Base-by-base conservation (phyloP, 192 early-diverging fungal genomes). In the Podila horticola region DNA sequence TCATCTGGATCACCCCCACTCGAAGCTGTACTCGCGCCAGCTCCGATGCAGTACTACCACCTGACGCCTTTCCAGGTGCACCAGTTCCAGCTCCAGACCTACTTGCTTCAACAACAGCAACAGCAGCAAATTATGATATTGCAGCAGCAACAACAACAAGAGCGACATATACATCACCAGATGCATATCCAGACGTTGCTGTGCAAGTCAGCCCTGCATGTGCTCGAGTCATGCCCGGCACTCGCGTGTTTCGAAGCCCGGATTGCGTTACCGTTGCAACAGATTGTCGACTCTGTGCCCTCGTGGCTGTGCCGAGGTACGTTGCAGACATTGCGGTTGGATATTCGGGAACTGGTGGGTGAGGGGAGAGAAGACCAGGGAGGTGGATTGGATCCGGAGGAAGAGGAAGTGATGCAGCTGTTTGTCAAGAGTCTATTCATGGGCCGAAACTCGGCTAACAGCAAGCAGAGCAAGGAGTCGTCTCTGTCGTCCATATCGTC, bases 341-440 rank as follows among this genome's bases (percentile, higher is more conserved):
- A 77, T n/a, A 61, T 77, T 22, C 58, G 66, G 30, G 74, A 77
- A 24, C 36, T 77, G 19, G 61, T 69, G 9, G 74, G 41, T 45
- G 41, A 45, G 12, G 41, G 11, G 41, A 45, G 41, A 45, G 41
- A 17, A 45, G 41, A 17, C 11, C 2, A 58, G 5, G 33, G 58
- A 19, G 64, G 49, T 19, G 68, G 62, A 1, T 12, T 77, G 15
- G 74, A 77, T 33, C 28, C 45, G n/a, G 74, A 77, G 26, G 74
- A 75, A 59, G 74, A 75, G 26, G 67, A 59, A 20, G 74, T 77
- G 28, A 70, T 77, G 68, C 68, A 70, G 31, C 70, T 77, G 74
- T 71, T 77, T 69, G 57, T 77, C 19, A 70, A 58, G 67, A 69
- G 63, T 48, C 57, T 77, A 19, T 71, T 70, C 36, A 77, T 63